A percentile compares a stretch with the other conserved stretches of the same genome.
Conservation (phyloP, 202 grass and related monocot species). For the Schoenoplectus tabernaemontani region DNA sequence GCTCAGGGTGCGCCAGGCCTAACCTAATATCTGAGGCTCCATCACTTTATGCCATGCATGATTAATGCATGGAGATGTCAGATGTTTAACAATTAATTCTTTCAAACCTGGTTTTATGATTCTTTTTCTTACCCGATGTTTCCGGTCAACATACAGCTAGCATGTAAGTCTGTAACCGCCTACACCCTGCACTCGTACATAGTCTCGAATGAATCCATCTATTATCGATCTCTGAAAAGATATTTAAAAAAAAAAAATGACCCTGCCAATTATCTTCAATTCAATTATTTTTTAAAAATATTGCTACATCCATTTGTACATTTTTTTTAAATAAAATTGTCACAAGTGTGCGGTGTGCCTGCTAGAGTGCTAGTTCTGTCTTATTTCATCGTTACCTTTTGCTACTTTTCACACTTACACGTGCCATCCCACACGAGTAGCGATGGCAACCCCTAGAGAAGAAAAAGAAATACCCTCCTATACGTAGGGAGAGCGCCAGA, state of each 20-base stretch:
- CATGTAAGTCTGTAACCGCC: neutral
- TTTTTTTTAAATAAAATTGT: too few relatives aligned
- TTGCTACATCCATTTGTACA: too few relatives aligned
- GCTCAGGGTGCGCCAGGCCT: conserved; percentile 9
- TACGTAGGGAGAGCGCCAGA: neutral
- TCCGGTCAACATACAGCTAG: neutral
- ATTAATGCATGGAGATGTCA: conserved; percentile 14
- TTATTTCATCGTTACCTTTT: conserved; percentile 20
- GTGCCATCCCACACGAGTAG: conserved; percentile 20
- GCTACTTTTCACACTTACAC: neutral
- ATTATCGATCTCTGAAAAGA: too few relatives aligned
- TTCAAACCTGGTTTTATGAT: conserved; percentile 12
- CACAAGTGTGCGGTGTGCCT: too few relatives aligned
- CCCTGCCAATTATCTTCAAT: too few relatives aligned
- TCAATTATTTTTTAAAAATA: too few relatives aligned
- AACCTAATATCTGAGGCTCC: neutral
- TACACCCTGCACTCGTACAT: neutral
- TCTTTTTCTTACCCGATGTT: neutral
- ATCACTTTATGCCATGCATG: conserved; percentile 24
- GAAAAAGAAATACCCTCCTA: neutral
- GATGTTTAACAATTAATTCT: conserved; percentile 13
- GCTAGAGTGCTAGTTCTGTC: neutral
- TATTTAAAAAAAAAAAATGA: neutral
- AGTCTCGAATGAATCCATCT: too few relatives aligned
- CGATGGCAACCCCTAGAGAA: neutral